These are phyloP conservation scores for Cicer chorassanicum DNA, from an alignment of 306 rosid genomes.

Conservation along the genomic window DNA sequence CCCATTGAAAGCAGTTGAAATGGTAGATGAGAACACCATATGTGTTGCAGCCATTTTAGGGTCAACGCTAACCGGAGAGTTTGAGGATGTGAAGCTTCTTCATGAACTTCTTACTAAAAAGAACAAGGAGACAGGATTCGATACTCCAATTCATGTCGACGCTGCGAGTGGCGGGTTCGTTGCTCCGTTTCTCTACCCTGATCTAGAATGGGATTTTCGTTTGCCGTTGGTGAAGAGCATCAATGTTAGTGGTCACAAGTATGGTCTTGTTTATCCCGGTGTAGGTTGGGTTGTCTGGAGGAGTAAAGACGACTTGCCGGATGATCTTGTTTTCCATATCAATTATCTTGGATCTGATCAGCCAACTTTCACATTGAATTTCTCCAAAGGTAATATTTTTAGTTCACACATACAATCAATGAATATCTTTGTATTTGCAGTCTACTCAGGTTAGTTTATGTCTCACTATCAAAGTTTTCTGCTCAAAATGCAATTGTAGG, in stretches of 20 bases:
- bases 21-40: conserved; percentile 95
- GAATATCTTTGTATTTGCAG: too few species aligned
- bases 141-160: conserved; percentile 76
- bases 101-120: conserved; percentile 66
- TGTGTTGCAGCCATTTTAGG: conserved; percentile 96
- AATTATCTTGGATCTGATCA: conserved; percentile 96
- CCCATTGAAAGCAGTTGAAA: conserved; percentile 81
- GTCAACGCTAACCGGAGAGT: conserved; percentile 87
- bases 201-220: conserved; percentile 83
- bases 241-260: conserved; percentile 91
- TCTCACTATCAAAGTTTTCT: too few species aligned
- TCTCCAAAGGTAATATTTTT: conserved; percentile 71
- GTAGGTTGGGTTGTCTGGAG: conserved; percentile 96
- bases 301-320: conserved; percentile 79
- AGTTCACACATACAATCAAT: background rate
- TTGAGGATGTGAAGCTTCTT: conserved; percentile 88
- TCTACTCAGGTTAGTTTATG: too few species aligned
- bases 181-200: conserved; percentile 82
- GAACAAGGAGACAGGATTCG: conserved; percentile 81
- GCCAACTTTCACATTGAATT: conserved; percentile 92
- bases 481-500: too few species aligned
- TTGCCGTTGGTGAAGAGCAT: conserved; percentile 82
- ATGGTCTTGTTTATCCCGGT: conserved; percentile 92
- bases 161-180: conserved; percentile 93
- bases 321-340: conserved; percentile 81